Base-by-base conservation (phyloP, 2,329 filamentous ascomycete species). In the Apiospora sp. region DNA sequence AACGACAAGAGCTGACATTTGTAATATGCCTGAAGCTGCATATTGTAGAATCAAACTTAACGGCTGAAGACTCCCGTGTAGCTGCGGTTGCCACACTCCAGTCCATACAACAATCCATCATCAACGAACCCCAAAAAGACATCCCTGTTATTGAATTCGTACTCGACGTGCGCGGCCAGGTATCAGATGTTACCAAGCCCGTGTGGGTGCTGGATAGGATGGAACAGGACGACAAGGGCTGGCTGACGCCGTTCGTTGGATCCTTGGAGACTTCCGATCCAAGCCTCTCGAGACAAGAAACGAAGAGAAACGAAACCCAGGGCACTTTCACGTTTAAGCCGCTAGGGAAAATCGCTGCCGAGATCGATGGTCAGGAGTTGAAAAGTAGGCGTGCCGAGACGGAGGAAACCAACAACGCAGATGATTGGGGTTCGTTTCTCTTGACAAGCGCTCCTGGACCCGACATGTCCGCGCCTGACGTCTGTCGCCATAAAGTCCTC, bases 171-270 rank as follows among this genome's bases (percentile, higher is more conserved):
- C 67, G 46, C 13, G 46, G 67, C 67, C 67, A 69, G 14, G 30
- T 48, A 27, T 8, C 46, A n/a, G 67, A 69, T 69, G 24, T 69
- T 27, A 69, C 67, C 43, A 46, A 69, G n/a, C 67, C 67, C 7
- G 30, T 48, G 7, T 69, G 67, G 67, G 43, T 49, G 2, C 19
- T 69, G 43, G 67, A 69, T 27, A 34, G 67, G 24, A 69, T 16
- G 67, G 41, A 46, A 30, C 24, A 49, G 3, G 46, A 69, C 46
- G 41, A 69, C n/a, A 46, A 49, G 24, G 67, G 48, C 46, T 69
- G 67, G 67, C 12, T 69, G 5, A 48, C 46, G 43, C 67, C 67
- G 22, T 46, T 46, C 10, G 37, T 69, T 30, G 67, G 67, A 22
- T 69, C 67, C 10, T 37, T 69, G 43, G 24, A 46, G 24, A 10